Conservation (phyloP, 2,329 filamentous ascomycete species). For the Nectriaceae sp. region DNA sequence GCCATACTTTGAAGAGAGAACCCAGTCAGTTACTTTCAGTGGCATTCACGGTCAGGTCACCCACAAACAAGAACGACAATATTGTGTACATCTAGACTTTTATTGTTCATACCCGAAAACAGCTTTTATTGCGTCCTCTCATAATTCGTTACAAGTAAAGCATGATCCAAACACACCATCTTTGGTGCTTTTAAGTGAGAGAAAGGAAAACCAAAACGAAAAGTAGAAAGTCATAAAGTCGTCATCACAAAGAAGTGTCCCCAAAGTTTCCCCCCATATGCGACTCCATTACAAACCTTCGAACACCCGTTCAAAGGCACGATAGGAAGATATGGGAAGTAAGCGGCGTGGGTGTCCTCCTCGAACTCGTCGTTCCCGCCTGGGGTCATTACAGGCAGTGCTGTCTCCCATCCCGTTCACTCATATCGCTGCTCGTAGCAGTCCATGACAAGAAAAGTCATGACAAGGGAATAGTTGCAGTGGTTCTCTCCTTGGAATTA, state of each 20-base stretch:
- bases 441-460: conserved; percentile 25
- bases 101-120: conserved; percentile 28
- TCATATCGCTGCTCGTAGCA: conserved; percentile 32
- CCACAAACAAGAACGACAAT: conserved; percentile 7
- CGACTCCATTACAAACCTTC: conserved; percentile 20
- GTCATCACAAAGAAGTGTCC: conserved; percentile 35
- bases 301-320: too few species aligned
- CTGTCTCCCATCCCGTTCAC: conserved; percentile 33
- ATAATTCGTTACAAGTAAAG: conserved; percentile 42
- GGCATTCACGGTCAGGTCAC: too few species aligned
- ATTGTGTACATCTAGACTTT: conserved; percentile 19
- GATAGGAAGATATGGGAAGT: conserved; percentile 23
- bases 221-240: conserved; percentile 36
- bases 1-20: neutral
- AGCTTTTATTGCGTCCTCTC: conserved; percentile 44
- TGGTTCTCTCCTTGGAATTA: conserved; percentile 29
- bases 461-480: conserved; percentile 26
- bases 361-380: conserved; percentile 34
- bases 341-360: conserved; percentile 24
- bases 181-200: conserved; percentile 31
- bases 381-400: conserved; percentile 41
- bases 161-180: conserved; percentile 36
- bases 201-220: conserved; percentile 13
- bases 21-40: too few species aligned
- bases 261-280: conserved; percentile 27